Evolutionary conservation across 257 asterid genomes (phyloP).

Genomic region (Capsicum rhomboideum): DNA sequence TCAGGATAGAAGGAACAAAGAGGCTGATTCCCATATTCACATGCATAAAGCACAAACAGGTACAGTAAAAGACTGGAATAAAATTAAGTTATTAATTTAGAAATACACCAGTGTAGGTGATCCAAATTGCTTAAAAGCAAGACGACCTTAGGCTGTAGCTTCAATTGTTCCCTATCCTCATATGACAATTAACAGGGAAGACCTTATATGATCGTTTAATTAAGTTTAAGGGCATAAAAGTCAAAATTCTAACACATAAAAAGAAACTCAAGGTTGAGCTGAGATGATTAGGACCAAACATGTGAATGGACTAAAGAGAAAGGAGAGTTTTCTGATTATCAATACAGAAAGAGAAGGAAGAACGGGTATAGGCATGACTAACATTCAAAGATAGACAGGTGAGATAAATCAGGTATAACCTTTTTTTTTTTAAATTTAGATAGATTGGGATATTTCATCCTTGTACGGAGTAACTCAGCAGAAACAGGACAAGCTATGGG

Average conservation of each 20-base stretch:
- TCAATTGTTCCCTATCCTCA: not conserved
- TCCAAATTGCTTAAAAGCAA: not conserved
- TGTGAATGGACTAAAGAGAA: slow-evolving; percentile 1
- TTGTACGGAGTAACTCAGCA: not conserved
- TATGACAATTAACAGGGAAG: not conserved
- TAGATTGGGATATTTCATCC: not conserved
- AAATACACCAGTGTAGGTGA: not conserved
- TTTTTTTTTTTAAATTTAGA: not conserved
- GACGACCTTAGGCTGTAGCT: not conserved
- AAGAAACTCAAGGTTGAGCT: not conserved
- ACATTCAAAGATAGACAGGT: not conserved
- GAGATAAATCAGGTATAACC: not conserved
- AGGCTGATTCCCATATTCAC: not conserved
- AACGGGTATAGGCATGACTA: not conserved
- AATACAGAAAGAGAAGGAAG: not conserved
- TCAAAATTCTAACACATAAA: not conserved
- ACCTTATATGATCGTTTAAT: not conserved
- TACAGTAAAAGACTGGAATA: not conserved
- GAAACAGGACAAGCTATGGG: not conserved
- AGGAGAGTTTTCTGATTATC: not conserved
- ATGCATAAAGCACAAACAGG: not conserved
- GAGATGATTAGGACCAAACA: not conserved
- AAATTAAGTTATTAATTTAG: not conserved
- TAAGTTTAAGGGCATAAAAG: not conserved
- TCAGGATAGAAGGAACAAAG: not conserved